Percentiles rank a stretch among this genome's conserved stretches.
phyloP scores from a whole-genome alignment of 306 rosid species.

The Spatholobus suberectus region DNA sequence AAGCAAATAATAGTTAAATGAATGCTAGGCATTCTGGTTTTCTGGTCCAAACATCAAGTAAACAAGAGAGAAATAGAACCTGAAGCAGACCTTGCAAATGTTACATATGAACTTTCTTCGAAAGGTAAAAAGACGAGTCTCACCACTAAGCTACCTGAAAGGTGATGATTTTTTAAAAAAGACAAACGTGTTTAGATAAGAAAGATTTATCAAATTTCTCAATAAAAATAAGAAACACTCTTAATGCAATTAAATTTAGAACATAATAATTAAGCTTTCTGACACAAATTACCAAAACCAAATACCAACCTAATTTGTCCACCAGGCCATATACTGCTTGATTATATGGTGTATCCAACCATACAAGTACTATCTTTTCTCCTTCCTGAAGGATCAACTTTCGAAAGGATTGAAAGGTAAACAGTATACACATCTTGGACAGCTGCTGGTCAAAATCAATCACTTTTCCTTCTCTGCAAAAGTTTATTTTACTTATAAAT shows the following conservation, averaged over 20 bases:
- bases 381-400: conserved; percentile 98
- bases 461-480: conserved; percentile 66
- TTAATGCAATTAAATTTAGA: conserved; percentile 7
- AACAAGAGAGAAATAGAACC: conserved; percentile 72
- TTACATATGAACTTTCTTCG: conserved; percentile 89
- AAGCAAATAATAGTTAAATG: conserved; percentile 3
- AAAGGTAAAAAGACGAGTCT: conserved; percentile 94
- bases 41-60: conserved; percentile 18
- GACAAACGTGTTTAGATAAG: conserved; percentile 17
- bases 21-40: conserved; percentile 10
- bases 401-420: conserved; percentile 82
- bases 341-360: conserved; percentile 92
- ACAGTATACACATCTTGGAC: conserved; percentile 82
- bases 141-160: conserved; percentile 96
- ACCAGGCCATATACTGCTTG: conserved; percentile 95
- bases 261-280: conserved; percentile 31
- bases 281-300: conserved; percentile 32
- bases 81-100: conserved; percentile 99
- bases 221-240: conserved; percentile 12
- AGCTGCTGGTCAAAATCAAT: conserved; percentile 75
- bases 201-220: neutral
- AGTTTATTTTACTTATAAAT: conserved; percentile 14
- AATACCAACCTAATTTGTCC: conserved; percentile 78
- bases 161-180: conserved; percentile 20
- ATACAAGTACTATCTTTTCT: conserved; percentile 92